phyloP scores from a whole-genome alignment of 2,329 filamentous ascomycete species.

The Fusarium gaditjirri region DNA sequence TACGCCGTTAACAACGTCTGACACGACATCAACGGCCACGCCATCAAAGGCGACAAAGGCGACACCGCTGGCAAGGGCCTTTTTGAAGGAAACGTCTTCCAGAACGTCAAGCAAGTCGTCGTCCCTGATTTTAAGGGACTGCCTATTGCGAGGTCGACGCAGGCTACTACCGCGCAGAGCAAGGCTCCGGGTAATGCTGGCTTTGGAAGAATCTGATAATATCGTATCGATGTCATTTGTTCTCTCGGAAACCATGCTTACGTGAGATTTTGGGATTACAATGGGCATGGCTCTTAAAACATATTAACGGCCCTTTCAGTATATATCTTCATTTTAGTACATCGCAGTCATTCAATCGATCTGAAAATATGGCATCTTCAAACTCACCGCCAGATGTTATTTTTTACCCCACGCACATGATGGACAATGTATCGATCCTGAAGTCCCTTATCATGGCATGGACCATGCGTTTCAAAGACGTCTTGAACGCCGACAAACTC shows the following conservation, averaged over 20 bases:
- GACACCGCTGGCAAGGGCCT: conserved; percentile 39
- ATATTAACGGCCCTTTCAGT: fast-evolving
- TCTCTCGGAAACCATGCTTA: not conserved
- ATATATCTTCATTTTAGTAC: not conserved
- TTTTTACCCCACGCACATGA: not conserved
- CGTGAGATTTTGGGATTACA: not conserved
- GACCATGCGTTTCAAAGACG: not conserved
- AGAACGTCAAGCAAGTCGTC: conserved; percentile 36
- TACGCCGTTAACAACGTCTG: conserved; percentile 48
- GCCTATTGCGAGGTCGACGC: conserved; percentile 9
- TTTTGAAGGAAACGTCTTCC: conserved; percentile 44
- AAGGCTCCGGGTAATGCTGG: conserved; percentile 11
- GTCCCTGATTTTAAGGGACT: conserved; percentile 30
- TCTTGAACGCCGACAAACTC: not conserved
- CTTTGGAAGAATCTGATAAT: conserved; percentile 1
- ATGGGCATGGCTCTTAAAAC: not conserved
- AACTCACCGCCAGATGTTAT: fast-evolving
- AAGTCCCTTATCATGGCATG: not conserved
- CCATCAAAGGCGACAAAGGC: conserved; percentile 45
- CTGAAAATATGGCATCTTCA: fast-evolving
- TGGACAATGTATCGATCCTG: not conserved
- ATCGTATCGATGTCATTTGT: too few relatives aligned
- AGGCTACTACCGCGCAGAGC: not conserved
- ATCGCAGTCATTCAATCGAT: not conserved
- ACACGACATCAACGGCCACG: conserved; percentile 42